A percentile compares a stretch with the other conserved stretches of the same genome.
phyloP scores from a whole-genome alignment of 2,329 filamentous ascomycete species.

The Endoconidiophora polonica region DNA sequence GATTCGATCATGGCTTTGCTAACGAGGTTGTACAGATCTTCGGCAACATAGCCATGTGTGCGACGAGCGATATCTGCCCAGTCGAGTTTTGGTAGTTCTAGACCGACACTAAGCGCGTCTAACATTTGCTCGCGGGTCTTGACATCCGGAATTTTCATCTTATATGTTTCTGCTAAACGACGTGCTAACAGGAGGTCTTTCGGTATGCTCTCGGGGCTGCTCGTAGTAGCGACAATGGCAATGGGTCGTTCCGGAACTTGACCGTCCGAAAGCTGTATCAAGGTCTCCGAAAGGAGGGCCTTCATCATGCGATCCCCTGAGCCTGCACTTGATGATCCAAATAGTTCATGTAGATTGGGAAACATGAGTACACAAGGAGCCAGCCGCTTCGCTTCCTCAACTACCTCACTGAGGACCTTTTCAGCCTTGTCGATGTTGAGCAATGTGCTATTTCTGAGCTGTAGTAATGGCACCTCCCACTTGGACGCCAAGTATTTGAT shows the following conservation, averaged over 20 bases:
- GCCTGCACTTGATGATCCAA: slow-evolving; percentile 8
- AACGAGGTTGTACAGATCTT: slow-evolving; percentile 59
- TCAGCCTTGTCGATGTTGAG: slow-evolving; percentile 24
- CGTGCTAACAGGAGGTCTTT: slow-evolving; percentile 58
- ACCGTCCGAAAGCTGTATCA: slow-evolving; percentile 6
- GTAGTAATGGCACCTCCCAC: slow-evolving; percentile 57
- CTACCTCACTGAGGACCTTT: slow-evolving; percentile 24
- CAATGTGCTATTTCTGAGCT: slow-evolving; percentile 23
- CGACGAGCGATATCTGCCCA: slow-evolving; percentile 58
- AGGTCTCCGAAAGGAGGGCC: slow-evolving; percentile 1
- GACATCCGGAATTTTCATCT: slow-evolving; percentile 74
- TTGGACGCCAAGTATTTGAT: slow-evolving; percentile 57
- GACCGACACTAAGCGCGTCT: slow-evolving; percentile 49
- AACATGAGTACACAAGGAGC: slow-evolving; percentile 86
- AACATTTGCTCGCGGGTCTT: slow-evolving; percentile 63
- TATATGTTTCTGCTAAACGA: slow-evolving; percentile 68
- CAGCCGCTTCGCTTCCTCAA: slow-evolving; percentile 61
- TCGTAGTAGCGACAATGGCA: slow-evolving; percentile 81
- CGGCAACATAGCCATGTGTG: slow-evolving; percentile 85
- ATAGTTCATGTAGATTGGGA: slow-evolving; percentile 61
- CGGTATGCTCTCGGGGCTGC: slow-evolving; percentile 72
- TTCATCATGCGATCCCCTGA: slow-evolving; percentile 57
- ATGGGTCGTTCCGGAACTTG: slow-evolving; percentile 34
- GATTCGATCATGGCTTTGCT: slow-evolving; percentile 22
- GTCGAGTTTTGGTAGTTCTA: slow-evolving; percentile 50